Percentiles rank a stretch among this genome's conserved stretches.
Conservation (phyloP, 139 green algal genomes). For the Micromonas pusilla region DNA sequence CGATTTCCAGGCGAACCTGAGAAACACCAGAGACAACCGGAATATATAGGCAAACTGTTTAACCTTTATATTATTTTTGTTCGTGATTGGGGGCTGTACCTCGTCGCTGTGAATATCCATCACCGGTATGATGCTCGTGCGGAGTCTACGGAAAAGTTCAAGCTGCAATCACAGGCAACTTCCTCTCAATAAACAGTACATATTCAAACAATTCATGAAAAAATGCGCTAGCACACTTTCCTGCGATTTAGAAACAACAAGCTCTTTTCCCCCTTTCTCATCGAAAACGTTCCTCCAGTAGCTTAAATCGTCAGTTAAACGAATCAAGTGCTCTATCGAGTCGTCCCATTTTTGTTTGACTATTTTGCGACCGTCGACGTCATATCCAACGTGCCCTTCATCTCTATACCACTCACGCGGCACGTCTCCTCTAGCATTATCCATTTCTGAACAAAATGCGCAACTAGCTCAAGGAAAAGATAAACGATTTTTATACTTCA, state of each 20-base stretch:
- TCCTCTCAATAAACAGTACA: not conserved
- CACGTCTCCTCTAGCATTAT: not conserved
- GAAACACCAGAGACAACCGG: not conserved
- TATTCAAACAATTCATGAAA: not conserved
- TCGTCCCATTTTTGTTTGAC: not conserved
- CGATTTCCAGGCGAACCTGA: not conserved
- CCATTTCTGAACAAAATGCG: too few relatives aligned
- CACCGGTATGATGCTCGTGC: too few relatives aligned
- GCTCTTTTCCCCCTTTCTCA: not conserved
- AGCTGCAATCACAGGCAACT: too few relatives aligned
- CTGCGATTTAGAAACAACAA: not conserved
- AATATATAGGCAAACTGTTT: too few relatives aligned
- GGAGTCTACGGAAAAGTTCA: too few relatives aligned
- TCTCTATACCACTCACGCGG: not conserved
- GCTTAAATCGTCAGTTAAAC: not conserved
- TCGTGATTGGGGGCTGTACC: too few relatives aligned
- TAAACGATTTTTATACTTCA: not conserved
- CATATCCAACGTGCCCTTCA: not conserved
- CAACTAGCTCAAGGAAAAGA: too few relatives aligned
- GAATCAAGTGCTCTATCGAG: not conserved
- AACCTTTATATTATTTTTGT: too few relatives aligned
- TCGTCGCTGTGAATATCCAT: too few relatives aligned
- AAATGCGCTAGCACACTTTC: not conserved
- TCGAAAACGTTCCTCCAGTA: not conserved
- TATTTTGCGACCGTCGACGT: not conserved